Evolutionary conservation across 1,139 yeast species (phyloP), one percentile per base, ranked within the genome.

Genomic region (Eremothecium coryli): DNA sequence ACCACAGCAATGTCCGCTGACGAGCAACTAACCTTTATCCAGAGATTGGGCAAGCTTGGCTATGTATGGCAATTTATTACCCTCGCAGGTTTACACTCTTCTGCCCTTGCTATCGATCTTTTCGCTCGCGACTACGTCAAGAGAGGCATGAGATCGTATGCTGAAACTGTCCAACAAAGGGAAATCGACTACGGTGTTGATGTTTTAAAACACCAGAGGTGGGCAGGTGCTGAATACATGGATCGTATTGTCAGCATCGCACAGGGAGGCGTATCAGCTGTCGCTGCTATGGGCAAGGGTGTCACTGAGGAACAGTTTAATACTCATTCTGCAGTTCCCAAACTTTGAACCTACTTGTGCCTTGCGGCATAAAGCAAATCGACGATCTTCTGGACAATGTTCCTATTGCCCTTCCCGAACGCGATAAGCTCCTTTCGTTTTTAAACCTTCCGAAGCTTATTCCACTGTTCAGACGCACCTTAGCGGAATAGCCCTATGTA

Each of bases 241-340:
- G 98, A 88, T 62, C 81, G 85, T 43, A 70, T 88, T 54, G 76
- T 88, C 62, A 85, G 79, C 63, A 71, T 86, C 68, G 93, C 86
- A 31, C 79, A 93, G 40, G 97, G 97, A 54, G 98, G 98, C 66
- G 82, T 88, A 41, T 71, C 90, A 36, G 81, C 95, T 17, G 90
- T 97, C 36, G 94, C 96, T 48, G 97, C 97, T 39, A 88, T 88
- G 97, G 97, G 97, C 58, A 81, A 80, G 44, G 97, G 97, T 69
- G 97, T 88, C 51, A 88, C 98, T 41, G 98, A 88, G 67, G 94
- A 82, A 50, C 97, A 88, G 65, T 88, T 88, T 70, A 79, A 81
- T 41, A 49, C 44, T 12, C 27, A 18, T 11, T 23, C 25, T 20
- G 14, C 16, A 11, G 22, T n/a, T 16, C 22, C 30, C 20, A 27